Evolutionary conservation across 371 early-diverging fungal genomes (phyloP).

Genomic region (Mortierella sp.): DNA sequence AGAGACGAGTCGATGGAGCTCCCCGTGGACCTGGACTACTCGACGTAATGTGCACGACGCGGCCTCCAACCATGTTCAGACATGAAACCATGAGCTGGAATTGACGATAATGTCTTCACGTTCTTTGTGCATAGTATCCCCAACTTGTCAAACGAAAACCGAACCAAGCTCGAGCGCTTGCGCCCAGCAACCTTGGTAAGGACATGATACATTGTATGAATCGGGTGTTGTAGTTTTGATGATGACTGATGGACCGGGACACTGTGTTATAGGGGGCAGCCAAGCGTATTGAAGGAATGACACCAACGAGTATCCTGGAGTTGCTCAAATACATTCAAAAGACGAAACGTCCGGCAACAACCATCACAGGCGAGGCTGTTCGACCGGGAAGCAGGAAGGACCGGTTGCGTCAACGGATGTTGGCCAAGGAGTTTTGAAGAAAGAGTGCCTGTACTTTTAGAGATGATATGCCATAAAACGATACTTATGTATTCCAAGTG

Average conservation of each 20-base stretch:
- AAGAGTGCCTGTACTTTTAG: background rate
- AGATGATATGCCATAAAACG: background rate
- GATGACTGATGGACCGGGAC: background rate
- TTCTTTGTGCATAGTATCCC: slow-evolving; percentile 57
- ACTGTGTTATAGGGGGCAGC: slow-evolving; percentile 70
- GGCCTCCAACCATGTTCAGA: no score
- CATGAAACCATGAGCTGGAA: no score
- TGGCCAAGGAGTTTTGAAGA: slow-evolving; percentile 35
- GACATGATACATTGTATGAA: background rate
- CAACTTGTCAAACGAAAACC: slow-evolving; percentile 78
- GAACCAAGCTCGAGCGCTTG: slow-evolving; percentile 71
- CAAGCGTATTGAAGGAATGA: slow-evolving; percentile 88
- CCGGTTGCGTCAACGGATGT: slow-evolving; percentile 33
- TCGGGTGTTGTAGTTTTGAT: no score
- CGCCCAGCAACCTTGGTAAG: slow-evolving; percentile 80
- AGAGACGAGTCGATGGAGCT: slow-evolving; percentile 74
- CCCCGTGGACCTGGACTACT: slow-evolving; percentile 75
- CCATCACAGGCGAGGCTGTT: slow-evolving; percentile 29
- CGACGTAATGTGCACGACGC: slow-evolving; percentile 51
- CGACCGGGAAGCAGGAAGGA: slow-evolving; percentile 40
- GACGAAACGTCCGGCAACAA: slow-evolving; percentile 37
- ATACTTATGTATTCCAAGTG: no score
- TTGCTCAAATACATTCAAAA: slow-evolving; percentile 70
- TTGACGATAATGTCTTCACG: background rate
- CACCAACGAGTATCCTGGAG: slow-evolving; percentile 79